A percentile compares a stretch with the other conserved stretches of the same genome.
phyloP scores from a whole-genome alignment of 1,139 yeast genomes.

The Lodderomyces margitis region DNA sequence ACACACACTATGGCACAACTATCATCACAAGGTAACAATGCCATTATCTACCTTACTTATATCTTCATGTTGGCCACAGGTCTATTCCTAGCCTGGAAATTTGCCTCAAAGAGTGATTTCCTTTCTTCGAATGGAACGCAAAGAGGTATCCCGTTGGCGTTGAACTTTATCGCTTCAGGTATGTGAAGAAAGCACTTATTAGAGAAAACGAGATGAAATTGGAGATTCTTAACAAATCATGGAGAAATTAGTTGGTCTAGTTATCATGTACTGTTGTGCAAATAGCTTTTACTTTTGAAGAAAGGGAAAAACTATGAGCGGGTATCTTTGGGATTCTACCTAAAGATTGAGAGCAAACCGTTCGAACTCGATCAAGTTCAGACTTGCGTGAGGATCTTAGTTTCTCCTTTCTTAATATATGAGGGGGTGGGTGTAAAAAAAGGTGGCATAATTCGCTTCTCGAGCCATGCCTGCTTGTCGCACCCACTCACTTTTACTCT shows the following conservation, averaged over 20 bases:
- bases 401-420: slow-evolving; percentile 7
- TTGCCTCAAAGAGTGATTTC: slow-evolving; percentile 50
- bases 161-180: slow-evolving; percentile 88
- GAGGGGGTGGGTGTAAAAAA: background rate
- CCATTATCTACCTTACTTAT: slow-evolving; percentile 74
- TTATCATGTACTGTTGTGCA: background rate
- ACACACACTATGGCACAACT: slow-evolving; percentile 22
- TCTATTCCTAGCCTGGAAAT: slow-evolving; percentile 53
- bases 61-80: slow-evolving; percentile 64
- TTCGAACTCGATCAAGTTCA: slow-evolving; percentile 82
- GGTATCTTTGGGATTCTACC: slow-evolving; percentile 5
- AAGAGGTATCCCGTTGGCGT: slow-evolving; percentile 73
- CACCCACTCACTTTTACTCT: background rate
- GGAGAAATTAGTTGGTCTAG: background rate
- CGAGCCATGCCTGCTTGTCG: no score
- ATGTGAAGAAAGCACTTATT: slow-evolving; percentile 34
- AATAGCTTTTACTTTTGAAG: background rate
- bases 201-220: slow-evolving; percentile 1
- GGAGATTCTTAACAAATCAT: background rate
- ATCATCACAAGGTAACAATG: slow-evolving; percentile 55
- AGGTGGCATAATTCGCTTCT: no score
- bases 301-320: slow-evolving; percentile 3
- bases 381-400: slow-evolving; percentile 80
- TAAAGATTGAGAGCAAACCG: slow-evolving; percentile 70
- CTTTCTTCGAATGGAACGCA: slow-evolving; percentile 79